These are phyloP conservation scores for Diaporthe humulicola DNA, from an alignment of 2,329 filamentous ascomycete genomes.

Conservation along the genomic window DNA sequence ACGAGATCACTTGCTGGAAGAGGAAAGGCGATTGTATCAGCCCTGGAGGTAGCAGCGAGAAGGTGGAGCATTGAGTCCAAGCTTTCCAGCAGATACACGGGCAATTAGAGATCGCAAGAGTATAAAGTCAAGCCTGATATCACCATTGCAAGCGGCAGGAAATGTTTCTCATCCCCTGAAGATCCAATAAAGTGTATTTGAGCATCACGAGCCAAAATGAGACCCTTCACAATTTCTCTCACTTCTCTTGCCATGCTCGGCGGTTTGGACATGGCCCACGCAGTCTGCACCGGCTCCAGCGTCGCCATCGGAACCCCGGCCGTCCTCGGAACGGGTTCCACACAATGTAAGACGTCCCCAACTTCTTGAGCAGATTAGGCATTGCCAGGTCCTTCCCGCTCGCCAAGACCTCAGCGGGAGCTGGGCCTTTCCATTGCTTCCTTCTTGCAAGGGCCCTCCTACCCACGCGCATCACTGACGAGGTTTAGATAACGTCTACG, in stretches of 20 bases:
- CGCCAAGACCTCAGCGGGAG: too few species aligned
- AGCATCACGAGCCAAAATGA: conserved; percentile 15
- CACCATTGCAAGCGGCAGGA: background rate
- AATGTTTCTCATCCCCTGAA: background rate
- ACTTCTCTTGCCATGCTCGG: conserved; percentile 31
- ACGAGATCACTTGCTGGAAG: conserved; percentile 20
- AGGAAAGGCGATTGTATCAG: conserved; percentile 19
- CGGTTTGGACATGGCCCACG: conserved; percentile 30
- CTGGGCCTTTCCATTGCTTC: background rate
- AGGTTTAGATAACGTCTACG: conserved; percentile 31
- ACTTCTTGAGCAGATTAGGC: too few species aligned
- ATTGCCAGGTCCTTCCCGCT: background rate
- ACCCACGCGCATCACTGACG: background rate
- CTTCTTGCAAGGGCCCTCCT: background rate
- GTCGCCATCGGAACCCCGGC: conserved; percentile 29
- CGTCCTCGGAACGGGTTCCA: conserved; percentile 1
- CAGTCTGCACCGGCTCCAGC: conserved; percentile 33
- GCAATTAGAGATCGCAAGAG: background rate
- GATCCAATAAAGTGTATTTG: background rate
- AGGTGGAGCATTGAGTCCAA: background rate
- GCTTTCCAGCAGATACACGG: background rate
- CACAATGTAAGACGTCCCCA: conserved; percentile 16
- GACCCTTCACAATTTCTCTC: background rate
- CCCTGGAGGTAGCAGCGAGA: background rate
- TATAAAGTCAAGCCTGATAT: conserved; percentile 7